Percentiles rank a stretch among this genome's conserved stretches.
These are phyloP conservation scores for Calonectria pseudoreteaudii DNA, from an alignment of 2,329 filamentous ascomycete species.

Conservation along the genomic window DNA sequence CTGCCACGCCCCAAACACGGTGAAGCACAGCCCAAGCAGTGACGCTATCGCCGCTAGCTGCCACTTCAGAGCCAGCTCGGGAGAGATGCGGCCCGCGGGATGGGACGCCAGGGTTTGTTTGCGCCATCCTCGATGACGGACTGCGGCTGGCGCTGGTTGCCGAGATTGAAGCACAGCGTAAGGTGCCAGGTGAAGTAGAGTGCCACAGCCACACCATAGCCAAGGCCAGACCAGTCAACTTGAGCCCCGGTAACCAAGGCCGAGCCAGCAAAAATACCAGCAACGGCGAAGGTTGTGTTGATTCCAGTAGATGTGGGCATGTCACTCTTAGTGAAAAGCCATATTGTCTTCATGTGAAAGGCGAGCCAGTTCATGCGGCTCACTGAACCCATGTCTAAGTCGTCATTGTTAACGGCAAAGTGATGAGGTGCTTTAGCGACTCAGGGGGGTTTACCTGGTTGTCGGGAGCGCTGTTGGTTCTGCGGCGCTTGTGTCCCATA, in stretches of 20 bases:
- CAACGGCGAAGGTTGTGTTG: background rate
- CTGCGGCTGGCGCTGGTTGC: conserved; percentile 1
- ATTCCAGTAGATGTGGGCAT: background rate
- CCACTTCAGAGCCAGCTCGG: background rate
- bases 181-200: conserved; percentile 1
- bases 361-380: background rate
- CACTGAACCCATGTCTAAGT: background rate
- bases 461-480: background rate
- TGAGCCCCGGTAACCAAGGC: background rate
- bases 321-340: background rate
- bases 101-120: background rate
- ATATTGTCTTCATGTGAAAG: background rate
- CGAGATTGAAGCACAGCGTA: background rate
- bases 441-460: background rate
- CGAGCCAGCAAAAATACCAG: background rate
- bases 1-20: conserved; percentile 36
- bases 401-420: background rate
- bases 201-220: background rate
- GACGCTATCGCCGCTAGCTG: background rate
- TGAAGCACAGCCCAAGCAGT: conserved; percentile 5
- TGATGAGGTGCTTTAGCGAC: background rate
- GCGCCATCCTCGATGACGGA: background rate
- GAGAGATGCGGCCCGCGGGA: background rate
- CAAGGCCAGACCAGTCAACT: background rate
- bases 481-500: background rate